Base-by-base conservation (phyloP, 2,329 filamentous ascomycete genomes). In the Podosphaera xanthii region DNA sequence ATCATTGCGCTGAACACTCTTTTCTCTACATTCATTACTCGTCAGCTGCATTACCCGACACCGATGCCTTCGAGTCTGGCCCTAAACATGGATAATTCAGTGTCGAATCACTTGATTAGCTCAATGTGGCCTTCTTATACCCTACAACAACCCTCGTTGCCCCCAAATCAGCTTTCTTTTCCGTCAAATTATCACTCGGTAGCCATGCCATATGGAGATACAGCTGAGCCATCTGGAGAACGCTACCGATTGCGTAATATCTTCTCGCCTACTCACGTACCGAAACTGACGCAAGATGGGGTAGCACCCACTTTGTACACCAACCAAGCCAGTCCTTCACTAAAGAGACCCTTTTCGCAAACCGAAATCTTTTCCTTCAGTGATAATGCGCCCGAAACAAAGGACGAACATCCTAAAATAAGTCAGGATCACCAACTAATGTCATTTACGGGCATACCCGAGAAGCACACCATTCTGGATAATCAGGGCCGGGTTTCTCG, bases 401-500 rank as follows among this genome's bases (percentile, higher is more conserved):
- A 65, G 59, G 68, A 69, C 58, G 68, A 69, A 3, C 67, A 69
- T 58, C 65, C 67, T 22, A 63, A 63, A 35, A 69, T 70, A 50
- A 67, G 66, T 58, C 65, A 69, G 59, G 68, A 69, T 54, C 67
- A 70, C 60, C 62, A 66, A 59, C 62, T 70, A 33, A 63, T 70
- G n/a, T 69, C 65, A 40, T 70, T 70, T 62, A 63, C 61, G 46
- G 63, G 62, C 52, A 53, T 65, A 46, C 63, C 63, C 14, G 63
- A 74, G 34, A 77, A 76, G 60, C 64, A 66, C 60, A 72, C 72
- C 4, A 69, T 80, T 33, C 70, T 80, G 58, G 77, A 78, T 64
- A 73, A 72, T 62, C 71, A 74, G 58, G 75, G 72, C 66, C 71
- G 74, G 54, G 70, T 72, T 42, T 74, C 74, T 38, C 72, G 74